A percentile compares a stretch with the other conserved stretches of the same genome.
Evolutionary conservation across 306 rosid species (phyloP).

Genomic region (Ammopiptanthus mongolicus): DNA sequence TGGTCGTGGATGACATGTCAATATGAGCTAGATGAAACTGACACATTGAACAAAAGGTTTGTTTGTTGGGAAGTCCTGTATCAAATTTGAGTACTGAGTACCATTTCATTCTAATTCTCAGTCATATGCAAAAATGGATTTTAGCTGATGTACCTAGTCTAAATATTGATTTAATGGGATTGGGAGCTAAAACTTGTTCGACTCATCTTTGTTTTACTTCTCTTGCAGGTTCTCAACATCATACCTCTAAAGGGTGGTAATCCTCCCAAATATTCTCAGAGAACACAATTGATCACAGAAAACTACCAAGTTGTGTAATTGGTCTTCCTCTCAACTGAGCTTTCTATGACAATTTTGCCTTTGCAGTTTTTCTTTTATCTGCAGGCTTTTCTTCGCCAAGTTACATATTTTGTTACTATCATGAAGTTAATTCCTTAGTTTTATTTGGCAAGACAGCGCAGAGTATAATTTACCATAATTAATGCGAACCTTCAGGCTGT

Average conservation of each 20-base stretch:
- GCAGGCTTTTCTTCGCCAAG: neutral
- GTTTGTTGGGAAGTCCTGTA: neutral
- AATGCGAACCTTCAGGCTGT: neutral
- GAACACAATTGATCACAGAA: constrained; percentile 79
- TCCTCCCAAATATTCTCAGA: constrained; percentile 71
- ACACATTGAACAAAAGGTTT: neutral
- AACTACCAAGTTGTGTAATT: constrained; percentile 73
- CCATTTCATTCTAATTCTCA: neutral
- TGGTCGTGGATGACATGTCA: neutral
- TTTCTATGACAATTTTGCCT: constrained; percentile 9
- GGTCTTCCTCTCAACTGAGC: neutral
- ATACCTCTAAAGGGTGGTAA: constrained; percentile 71
- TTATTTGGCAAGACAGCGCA: neutral
- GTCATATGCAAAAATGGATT: neutral
- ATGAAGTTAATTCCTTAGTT: constrained; percentile 9
- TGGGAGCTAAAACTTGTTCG: neutral
- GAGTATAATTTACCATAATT: neutral
- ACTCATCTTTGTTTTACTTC: neutral
- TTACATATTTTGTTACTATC: constrained; percentile 4
- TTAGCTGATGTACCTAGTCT: neutral
- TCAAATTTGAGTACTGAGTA: neutral
- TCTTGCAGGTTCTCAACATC: constrained; percentile 50
- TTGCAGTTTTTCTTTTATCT: neutral
- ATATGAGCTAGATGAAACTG: neutral
- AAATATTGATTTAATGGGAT: neutral